These are phyloP conservation scores for Lentinula aciculospora DNA, from an alignment of 768 basidiomycete genomes.

Conservation along the genomic window DNA sequence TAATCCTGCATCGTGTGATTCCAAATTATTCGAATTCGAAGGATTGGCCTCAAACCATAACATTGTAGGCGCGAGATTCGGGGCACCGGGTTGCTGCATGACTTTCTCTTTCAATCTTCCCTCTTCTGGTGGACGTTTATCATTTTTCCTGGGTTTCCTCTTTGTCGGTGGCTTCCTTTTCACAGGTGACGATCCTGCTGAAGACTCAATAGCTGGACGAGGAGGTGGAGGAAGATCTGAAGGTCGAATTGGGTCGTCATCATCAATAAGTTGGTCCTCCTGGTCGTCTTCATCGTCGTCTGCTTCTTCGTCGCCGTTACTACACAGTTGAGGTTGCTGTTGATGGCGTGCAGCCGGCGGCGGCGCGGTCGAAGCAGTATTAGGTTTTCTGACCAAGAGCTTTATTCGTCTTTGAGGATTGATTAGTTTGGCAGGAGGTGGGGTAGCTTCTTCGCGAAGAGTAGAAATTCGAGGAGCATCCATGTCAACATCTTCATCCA, in stretches of 20 bases:
- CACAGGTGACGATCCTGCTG: conserved; percentile 18
- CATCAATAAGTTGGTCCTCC: conserved; percentile 80
- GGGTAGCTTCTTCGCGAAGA: conserved; percentile 65
- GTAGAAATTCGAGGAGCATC: conserved; percentile 83
- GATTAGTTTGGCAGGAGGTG: conserved; percentile 47
- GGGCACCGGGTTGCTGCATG: conserved; percentile 26
- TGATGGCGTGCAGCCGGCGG: conserved; percentile 15
- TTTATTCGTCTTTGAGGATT: conserved; percentile 43
- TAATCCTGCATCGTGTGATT: conserved; percentile 27
- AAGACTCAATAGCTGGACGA: conserved; percentile 2
- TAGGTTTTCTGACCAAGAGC: conserved; percentile 29
- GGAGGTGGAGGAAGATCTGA: conserved; percentile 10
- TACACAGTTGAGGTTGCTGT: conserved; percentile 8
- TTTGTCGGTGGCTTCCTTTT: conserved; percentile 49
- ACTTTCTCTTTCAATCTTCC: conserved; percentile 41
- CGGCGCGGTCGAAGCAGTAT: conserved; percentile 8
- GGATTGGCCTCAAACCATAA: conserved; percentile 36
- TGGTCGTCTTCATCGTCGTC: conserved; percentile 65
- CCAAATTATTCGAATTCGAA: conserved; percentile 18
- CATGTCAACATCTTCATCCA: conserved; percentile 55
- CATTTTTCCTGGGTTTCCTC: conserved; percentile 48
- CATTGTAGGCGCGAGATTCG: conserved; percentile 32
- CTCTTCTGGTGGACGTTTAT: conserved; percentile 36
- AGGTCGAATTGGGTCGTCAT: conserved; percentile 35
- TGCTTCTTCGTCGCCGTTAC: conserved; percentile 41